Conservation (phyloP, 176 grass and related monocot genomes). For the Echinochloa phyllopogon region DNA sequence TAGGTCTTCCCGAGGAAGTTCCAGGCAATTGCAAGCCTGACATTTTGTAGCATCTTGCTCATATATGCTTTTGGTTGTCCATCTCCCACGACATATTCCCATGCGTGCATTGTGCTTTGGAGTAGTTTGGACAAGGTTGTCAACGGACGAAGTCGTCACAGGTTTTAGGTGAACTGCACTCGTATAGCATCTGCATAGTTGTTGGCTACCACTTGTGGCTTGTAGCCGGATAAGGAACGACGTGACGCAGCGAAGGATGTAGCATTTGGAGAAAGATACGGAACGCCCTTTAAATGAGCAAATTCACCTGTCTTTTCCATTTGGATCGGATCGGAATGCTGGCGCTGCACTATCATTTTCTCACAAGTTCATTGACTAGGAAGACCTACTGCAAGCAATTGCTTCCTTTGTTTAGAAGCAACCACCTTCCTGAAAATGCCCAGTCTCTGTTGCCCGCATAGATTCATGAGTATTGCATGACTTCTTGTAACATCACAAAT, state of each 20-base stretch:
- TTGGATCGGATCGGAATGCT: neutral
- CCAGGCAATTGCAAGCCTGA: constrained; percentile 20
- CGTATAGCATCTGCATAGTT: neutral
- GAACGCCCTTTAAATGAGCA: neutral
- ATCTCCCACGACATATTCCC: neutral
- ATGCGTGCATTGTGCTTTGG: neutral
- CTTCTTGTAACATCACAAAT: too few species aligned
- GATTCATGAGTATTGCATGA: neutral
- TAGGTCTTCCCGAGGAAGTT: constrained; percentile 17
- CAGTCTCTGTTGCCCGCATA: too few species aligned
- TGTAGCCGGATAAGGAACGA: neutral
- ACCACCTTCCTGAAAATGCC: neutral
- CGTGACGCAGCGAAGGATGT: neutral
- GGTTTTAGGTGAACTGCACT: neutral
- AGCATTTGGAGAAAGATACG: neutral
- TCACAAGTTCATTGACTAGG: neutral
- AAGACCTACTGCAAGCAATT: neutral
- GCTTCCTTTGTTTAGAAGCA: neutral
- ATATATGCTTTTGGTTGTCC: neutral
- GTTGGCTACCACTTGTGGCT: neutral
- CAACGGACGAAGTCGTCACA: constrained; percentile 1
- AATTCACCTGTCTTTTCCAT: neutral
- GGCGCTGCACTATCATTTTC: neutral
- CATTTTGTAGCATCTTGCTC: neutral
- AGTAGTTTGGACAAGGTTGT: neutral